phyloP scores from a whole-genome alignment of 1,139 yeast genomes.

The Scheffersomyces quercinus region DNA sequence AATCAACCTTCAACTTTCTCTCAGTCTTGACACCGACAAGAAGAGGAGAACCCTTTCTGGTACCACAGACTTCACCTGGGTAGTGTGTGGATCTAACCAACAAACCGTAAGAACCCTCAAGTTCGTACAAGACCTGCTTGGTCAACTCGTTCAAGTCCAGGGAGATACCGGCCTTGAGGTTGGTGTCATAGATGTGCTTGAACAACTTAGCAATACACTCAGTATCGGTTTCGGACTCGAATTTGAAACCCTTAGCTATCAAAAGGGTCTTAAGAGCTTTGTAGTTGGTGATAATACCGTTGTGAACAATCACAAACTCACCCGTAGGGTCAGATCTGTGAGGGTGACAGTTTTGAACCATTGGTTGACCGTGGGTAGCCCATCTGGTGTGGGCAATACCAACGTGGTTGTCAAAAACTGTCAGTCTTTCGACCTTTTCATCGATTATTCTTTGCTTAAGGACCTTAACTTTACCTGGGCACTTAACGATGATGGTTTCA shows the following conservation, averaged over 20 bases:
- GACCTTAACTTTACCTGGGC: conserved; percentile 88
- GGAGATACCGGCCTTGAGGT: conserved; percentile 60
- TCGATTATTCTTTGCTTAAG: conserved; percentile 65
- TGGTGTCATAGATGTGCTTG: conserved; percentile 85
- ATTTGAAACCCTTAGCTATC: conserved; percentile 72
- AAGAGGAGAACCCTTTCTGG: conserved; percentile 97
- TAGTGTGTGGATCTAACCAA: conserved; percentile 88
- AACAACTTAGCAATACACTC: conserved; percentile 96
- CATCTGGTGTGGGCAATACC: conserved; percentile 99
- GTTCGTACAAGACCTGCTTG: conserved; percentile 86
- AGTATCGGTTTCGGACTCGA: conserved; percentile 95
- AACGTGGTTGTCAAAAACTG: conserved; percentile 78
- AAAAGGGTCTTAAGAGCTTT: conserved; percentile 85
- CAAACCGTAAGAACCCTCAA: conserved; percentile 97
- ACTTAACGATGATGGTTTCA: conserved; percentile 70
- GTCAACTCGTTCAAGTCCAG: conserved; percentile 90
- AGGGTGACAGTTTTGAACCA: conserved; percentile 87
- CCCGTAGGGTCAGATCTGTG: conserved; percentile 82
- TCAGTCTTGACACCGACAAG: conserved; percentile 97
- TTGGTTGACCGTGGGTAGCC: conserved; percentile 99
- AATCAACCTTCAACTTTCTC: conserved; percentile 92
- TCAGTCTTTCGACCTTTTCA: conserved; percentile 56
- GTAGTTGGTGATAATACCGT: conserved; percentile 97
- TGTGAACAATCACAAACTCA: conserved; percentile 92
- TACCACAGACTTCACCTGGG: conserved; percentile 95